Evolutionary conservation across 345 rosid genomes (phyloP).

Genomic region (Anacardium occidentale): DNA sequence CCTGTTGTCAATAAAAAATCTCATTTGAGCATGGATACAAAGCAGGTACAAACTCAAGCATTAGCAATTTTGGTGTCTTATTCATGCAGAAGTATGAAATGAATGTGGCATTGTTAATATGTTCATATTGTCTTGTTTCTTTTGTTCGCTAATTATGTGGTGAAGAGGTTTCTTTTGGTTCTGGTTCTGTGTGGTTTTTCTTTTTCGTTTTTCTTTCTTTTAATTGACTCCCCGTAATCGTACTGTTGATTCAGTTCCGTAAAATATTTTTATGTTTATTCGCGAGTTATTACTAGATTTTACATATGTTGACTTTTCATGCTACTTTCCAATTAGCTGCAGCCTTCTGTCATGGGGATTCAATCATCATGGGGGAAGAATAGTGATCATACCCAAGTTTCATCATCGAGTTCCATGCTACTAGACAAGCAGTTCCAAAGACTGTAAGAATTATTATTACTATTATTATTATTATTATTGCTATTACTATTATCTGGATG

Average conservation of each 20-base stretch:
- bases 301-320: slow-evolving; percentile 14
- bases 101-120: neutral
- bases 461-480: too few species aligned
- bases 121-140: neutral
- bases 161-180: neutral
- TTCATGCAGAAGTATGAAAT: slow-evolving; percentile 1
- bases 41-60: slow-evolving; percentile 34
- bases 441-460: slow-evolving; percentile 52
- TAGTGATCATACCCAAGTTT: slow-evolving; percentile 33
- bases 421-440: slow-evolving; percentile 78
- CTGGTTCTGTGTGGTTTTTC: neutral
- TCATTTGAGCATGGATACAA: slow-evolving; percentile 35
- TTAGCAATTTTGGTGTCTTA: neutral
- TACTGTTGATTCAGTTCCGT: neutral
- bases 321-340: slow-evolving; percentile 27
- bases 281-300: neutral
- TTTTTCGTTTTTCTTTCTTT: neutral
- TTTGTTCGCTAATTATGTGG: neutral
- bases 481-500: neutral
- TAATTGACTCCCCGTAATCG: too few species aligned
- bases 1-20: slow-evolving; percentile 34
- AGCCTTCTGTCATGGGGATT: slow-evolving; percentile 44
- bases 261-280: slow-evolving; percentile 7
- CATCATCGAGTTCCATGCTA: slow-evolving; percentile 38
- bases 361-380: slow-evolving; percentile 60